Percentiles rank a stretch among this genome's conserved stretches.
phyloP scores from a whole-genome alignment of 2,329 filamentous ascomycete genomes.

The Fusarium aywerte region DNA sequence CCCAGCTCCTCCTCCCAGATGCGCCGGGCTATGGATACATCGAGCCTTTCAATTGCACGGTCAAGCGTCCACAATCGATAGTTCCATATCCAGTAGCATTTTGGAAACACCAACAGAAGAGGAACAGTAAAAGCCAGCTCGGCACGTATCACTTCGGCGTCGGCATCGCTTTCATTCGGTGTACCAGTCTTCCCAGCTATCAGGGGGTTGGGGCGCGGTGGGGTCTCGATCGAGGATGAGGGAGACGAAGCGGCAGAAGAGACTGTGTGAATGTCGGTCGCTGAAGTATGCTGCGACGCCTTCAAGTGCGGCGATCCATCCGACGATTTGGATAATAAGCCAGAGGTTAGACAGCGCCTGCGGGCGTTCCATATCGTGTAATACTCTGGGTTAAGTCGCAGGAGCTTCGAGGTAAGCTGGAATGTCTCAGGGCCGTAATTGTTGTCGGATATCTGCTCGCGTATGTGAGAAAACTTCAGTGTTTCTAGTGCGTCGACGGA shows the following conservation, averaged over 20 bases:
- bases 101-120: conserved; percentile 85
- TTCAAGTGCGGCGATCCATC: conserved; percentile 64
- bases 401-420: conserved; percentile 75
- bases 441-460: conserved; percentile 51
- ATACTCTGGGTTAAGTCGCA: conserved; percentile 85
- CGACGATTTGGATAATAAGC: conserved; percentile 65
- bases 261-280: conserved; percentile 66
- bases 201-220: conserved; percentile 58
- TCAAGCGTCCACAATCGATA: conserved; percentile 88
- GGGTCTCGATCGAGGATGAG: conserved; percentile 65
- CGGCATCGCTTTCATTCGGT: conserved; percentile 53
- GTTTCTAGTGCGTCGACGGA: not conserved
- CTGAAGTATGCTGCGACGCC: conserved; percentile 65
- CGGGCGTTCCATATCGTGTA: conserved; percentile 93
- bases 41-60: conserved; percentile 73
- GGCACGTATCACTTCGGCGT: conserved; percentile 68
- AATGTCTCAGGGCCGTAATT: conserved; percentile 68
- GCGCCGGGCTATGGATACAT: conserved; percentile 63
- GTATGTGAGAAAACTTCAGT: conserved; percentile 28
- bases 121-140: conserved; percentile 88
- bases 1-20: conserved; percentile 88
- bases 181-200: conserved; percentile 66
- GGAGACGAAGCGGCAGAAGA: conserved; percentile 70
- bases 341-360: conserved; percentile 73
- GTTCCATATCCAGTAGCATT: conserved; percentile 99